These are phyloP conservation scores for Taiwanofungus camphoratus DNA, from an alignment of 1,284 basidiomycete species.

Conservation along the genomic window DNA sequence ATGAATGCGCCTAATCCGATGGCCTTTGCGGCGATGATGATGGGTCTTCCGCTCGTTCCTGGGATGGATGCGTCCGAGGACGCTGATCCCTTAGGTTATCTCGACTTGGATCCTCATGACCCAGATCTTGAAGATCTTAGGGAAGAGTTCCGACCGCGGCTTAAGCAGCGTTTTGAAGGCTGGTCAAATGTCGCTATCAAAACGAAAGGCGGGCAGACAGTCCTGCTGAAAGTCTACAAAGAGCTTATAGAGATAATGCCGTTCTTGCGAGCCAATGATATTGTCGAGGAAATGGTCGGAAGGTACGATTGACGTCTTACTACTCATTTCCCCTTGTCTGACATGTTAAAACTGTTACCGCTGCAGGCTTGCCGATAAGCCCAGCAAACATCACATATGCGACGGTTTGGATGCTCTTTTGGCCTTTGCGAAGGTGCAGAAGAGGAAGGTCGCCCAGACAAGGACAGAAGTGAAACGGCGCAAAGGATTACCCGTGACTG, in stretches of 20 bases:
- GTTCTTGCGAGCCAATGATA: conserved; percentile 42
- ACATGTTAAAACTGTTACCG: no score
- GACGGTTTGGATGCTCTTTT: conserved; percentile 45
- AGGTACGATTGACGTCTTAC: conserved; percentile 42
- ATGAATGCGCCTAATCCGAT: conserved; percentile 39
- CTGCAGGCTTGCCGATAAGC: conserved; percentile 44
- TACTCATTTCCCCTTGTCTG: no score
- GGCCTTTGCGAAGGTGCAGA: conserved; percentile 45
- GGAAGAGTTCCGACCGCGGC: conserved; percentile 51
- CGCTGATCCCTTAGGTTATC: conserved; percentile 36
- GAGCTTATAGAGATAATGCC: conserved; percentile 48
- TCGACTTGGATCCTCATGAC: conserved; percentile 49
- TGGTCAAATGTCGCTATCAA: conserved; percentile 39
- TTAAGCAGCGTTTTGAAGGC: conserved; percentile 49
- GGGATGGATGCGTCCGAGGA: conserved; percentile 37
- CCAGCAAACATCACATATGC: conserved; percentile 43
- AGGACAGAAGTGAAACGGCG: conserved; percentile 15
- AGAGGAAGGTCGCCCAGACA: conserved; percentile 24
- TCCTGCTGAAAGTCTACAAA: conserved; percentile 36
- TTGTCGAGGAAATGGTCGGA: conserved; percentile 48
- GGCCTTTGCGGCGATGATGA: conserved; percentile 63
- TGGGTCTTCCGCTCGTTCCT: conserved; percentile 48
- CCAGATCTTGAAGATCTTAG: conserved; percentile 52
- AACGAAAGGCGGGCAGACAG: conserved; percentile 30
- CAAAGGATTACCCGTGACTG: conserved; percentile 2